These are phyloP conservation scores for Obelidium mucronatum DNA, from an alignment of 192 early-diverging fungal species.

Conservation along the genomic window DNA sequence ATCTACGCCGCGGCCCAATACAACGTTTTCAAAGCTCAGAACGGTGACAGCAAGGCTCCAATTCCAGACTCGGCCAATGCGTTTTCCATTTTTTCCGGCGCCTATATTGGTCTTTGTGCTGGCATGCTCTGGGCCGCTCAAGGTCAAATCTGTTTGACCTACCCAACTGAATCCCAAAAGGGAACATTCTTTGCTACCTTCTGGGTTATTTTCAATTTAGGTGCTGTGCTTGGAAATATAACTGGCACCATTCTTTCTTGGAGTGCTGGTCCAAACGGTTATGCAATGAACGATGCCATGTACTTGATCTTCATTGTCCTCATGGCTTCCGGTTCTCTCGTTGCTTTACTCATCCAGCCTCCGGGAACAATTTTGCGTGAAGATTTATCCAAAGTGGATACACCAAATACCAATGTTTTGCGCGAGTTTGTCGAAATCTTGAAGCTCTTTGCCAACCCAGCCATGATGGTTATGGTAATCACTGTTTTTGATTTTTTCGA, in stretches of 20 bases:
- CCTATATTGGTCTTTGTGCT: slow-evolving; percentile 82
- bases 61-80: slow-evolving; percentile 26
- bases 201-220: slow-evolving; percentile 87
- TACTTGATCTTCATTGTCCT: slow-evolving; percentile 77
- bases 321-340: slow-evolving; percentile 49
- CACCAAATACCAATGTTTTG: slow-evolving; percentile 68
- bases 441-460: slow-evolving; percentile 70
- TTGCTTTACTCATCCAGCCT: slow-evolving; percentile 65
- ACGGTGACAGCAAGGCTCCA: slow-evolving; percentile 42
- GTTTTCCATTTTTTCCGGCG: slow-evolving; percentile 78
- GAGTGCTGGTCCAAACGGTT: slow-evolving; percentile 43
- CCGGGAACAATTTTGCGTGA: slow-evolving; percentile 67
- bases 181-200: slow-evolving; percentile 82
- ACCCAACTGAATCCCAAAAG: slow-evolving; percentile 80
- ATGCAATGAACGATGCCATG: slow-evolving; percentile 62
- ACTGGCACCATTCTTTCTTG: slow-evolving; percentile 77
- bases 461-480: slow-evolving; percentile 63
- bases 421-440: slow-evolving; percentile 61
- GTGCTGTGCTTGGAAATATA: slow-evolving; percentile 78
- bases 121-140: slow-evolving; percentile 66
- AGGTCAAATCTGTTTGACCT: slow-evolving; percentile 83
- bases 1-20: slow-evolving; percentile 78
- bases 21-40: slow-evolving; percentile 69
- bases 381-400: slow-evolving; percentile 71
- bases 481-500: neutral